Evolutionary conservation across 345 rosid genomes (phyloP).

Genomic region (Populus deltoides): DNA sequence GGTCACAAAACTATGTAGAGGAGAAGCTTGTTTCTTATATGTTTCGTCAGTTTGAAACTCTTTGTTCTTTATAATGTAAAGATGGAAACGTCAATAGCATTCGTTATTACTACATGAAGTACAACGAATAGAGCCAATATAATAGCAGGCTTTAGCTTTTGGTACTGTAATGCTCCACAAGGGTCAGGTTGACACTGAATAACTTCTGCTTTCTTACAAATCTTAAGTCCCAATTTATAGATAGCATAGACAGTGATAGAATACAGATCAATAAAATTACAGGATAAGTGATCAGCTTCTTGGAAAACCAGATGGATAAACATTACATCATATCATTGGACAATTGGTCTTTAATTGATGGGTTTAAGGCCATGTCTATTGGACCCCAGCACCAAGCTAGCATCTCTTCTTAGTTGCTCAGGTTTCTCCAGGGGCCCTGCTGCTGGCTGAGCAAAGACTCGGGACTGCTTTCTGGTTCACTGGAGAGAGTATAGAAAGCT

Average conservation of each 20-base stretch:
- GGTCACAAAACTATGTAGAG: constrained; percentile 13
- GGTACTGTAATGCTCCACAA: background rate
- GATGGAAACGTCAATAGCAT: constrained; percentile 11
- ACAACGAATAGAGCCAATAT: constrained; percentile 1
- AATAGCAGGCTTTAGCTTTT: constrained; percentile 10
- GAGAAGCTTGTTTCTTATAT: constrained; percentile 18
- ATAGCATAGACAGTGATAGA: background rate
- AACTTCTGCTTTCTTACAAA: constrained; percentile 2
- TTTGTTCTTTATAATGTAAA: constrained; percentile 30
- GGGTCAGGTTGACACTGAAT: background rate
- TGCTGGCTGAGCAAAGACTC: background rate
- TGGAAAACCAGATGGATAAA: background rate
- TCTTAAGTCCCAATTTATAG: background rate
- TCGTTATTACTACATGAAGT: constrained; percentile 19
- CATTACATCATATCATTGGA: background rate
- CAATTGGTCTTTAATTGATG: background rate
- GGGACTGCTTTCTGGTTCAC: background rate
- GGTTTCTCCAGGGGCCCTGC: background rate
- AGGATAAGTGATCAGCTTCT: background rate
- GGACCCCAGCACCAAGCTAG: background rate
- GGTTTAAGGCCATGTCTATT: background rate
- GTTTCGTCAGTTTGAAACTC: constrained; percentile 15
- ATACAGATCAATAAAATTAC: background rate
- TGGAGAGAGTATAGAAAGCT: background rate
- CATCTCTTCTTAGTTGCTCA: background rate